Evolutionary conservation across 441 rosid species (phyloP).

Genomic region (Viola pubescens): DNA sequence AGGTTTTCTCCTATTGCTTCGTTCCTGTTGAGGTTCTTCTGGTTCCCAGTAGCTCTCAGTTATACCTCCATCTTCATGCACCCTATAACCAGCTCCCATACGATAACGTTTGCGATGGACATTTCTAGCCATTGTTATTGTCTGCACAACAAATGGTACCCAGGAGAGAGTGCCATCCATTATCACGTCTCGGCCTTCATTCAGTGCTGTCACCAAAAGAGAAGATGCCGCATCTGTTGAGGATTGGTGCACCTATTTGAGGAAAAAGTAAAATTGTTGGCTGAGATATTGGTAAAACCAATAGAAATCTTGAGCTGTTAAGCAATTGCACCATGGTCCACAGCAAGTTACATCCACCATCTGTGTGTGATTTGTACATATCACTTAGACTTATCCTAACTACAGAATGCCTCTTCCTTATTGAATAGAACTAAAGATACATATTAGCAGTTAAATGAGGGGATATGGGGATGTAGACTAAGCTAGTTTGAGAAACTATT

Average conservation of each 20-base stretch:
- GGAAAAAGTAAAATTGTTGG: not conserved
- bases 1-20: conserved; percentile 59
- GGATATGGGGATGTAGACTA: too few relatives aligned
- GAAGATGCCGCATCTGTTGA: conserved; percentile 98
- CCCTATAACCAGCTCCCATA: conserved; percentile 85
- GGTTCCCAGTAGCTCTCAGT: conserved; percentile 89
- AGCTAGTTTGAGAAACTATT: too few relatives aligned
- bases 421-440: too few relatives aligned
- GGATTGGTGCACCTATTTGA: conserved; percentile 83
- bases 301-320: too few relatives aligned
- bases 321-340: too few relatives aligned
- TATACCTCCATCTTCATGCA: conserved; percentile 48
- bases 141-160: conserved; percentile 93
- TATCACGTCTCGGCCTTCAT: conserved; percentile 89
- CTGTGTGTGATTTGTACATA: too few relatives aligned
- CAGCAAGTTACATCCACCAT: too few relatives aligned
- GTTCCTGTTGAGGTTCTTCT: conserved; percentile 54
- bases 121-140: conserved; percentile 91
- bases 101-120: conserved; percentile 89
- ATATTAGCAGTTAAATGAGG: too few relatives aligned
- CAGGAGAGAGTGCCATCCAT: conserved; percentile 99
- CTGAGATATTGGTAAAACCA: not conserved
- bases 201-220: conserved; percentile 87
- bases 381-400: too few relatives aligned
- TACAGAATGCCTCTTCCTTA: too few relatives aligned